A percentile compares a stretch with the other conserved stretches of the same genome.
phyloP scores from a whole-genome alignment of 768 basidiomycete species.

The Tricholomella constricta region DNA sequence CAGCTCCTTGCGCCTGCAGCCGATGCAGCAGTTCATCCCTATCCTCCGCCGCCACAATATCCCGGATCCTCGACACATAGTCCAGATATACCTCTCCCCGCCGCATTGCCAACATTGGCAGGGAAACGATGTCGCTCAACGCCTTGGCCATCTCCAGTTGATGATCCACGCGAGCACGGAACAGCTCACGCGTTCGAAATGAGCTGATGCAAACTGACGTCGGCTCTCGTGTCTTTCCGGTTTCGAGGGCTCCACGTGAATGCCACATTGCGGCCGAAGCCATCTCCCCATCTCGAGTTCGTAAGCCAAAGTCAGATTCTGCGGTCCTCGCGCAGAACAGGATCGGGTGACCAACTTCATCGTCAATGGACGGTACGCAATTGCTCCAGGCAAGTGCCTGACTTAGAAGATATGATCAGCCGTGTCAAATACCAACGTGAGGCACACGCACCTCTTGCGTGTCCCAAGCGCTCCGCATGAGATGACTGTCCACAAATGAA shows the following conservation, averaged over 20 bases:
- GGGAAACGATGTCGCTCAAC: conserved; percentile 50
- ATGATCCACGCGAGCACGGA: conserved; percentile 47
- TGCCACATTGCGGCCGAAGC: conserved; percentile 44
- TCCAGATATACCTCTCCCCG: conserved; percentile 58
- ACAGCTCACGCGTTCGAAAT: conserved; percentile 32
- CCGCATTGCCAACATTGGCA: conserved; percentile 43
- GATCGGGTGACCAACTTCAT: conserved; percentile 55
- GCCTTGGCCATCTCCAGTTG: conserved; percentile 44
- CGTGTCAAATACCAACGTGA: conserved; percentile 3
- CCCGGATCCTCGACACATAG: conserved; percentile 67
- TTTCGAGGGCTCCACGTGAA: conserved; percentile 46
- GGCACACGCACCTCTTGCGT: conserved; percentile 38
- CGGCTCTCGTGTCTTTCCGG: conserved; percentile 28
- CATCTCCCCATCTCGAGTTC: conserved; percentile 52
- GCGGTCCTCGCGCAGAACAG: conserved; percentile 35
- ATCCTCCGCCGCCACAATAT: conserved; percentile 71
- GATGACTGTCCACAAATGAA: conserved; percentile 58
- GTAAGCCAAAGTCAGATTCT: conserved; percentile 30
- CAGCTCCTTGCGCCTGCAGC: conserved; percentile 24
- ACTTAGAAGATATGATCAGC: conserved; percentile 9
- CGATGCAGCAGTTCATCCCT: conserved; percentile 35
- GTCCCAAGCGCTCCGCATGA: conserved; percentile 38
- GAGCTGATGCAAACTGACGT: conserved; percentile 34
- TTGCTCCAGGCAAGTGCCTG: conserved; percentile 35
- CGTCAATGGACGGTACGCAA: conserved; percentile 45